Conservation (phyloP, 2,329 filamentous ascomycete genomes). For the Didymella exigua region DNA sequence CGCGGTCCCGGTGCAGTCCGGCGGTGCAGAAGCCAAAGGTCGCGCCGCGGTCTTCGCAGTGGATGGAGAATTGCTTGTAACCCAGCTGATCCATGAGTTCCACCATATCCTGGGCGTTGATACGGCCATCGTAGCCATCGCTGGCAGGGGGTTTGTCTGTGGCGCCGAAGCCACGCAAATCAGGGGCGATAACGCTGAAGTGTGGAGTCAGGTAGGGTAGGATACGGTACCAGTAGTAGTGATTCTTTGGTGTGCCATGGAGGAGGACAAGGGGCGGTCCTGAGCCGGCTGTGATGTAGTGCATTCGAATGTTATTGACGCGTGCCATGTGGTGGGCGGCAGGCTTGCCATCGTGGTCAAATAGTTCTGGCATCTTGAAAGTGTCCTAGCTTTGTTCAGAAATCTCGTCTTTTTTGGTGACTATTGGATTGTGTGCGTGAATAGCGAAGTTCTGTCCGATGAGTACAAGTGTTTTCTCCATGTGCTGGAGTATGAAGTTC, state of each 20-base stretch:
- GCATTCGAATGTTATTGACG: conserved; percentile 29
- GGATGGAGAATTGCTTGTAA: conserved; percentile 77
- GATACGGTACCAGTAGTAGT: conserved; percentile 48
- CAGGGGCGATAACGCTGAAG: conserved; percentile 47
- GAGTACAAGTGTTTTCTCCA: neutral
- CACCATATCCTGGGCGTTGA: conserved; percentile 44
- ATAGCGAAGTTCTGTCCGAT: neutral
- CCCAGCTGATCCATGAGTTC: conserved; percentile 48
- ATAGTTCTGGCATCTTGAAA: conserved; percentile 26
- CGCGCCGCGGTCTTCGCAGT: conserved; percentile 57
- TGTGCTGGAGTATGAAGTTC: neutral
- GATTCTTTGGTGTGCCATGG: conserved; percentile 31
- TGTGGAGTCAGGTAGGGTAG: conserved; percentile 43
- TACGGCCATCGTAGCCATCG: conserved; percentile 47
- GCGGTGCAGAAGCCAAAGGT: conserved; percentile 29
- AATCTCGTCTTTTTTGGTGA: neutral
- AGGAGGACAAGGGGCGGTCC: conserved; percentile 27
- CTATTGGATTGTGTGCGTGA: too few species aligned
- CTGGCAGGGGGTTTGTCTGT: conserved; percentile 48
- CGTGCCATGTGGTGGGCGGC: conserved; percentile 26
- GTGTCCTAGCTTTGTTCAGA: too few species aligned
- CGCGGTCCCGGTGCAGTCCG: conserved; percentile 22
- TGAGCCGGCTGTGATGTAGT: conserved; percentile 29
- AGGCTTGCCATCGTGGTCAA: conserved; percentile 23
- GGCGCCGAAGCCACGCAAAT: conserved; percentile 48